Base-by-base conservation (phyloP, 2,329 filamentous ascomycete genomes). In the Diplodia scrobiculata region DNA sequence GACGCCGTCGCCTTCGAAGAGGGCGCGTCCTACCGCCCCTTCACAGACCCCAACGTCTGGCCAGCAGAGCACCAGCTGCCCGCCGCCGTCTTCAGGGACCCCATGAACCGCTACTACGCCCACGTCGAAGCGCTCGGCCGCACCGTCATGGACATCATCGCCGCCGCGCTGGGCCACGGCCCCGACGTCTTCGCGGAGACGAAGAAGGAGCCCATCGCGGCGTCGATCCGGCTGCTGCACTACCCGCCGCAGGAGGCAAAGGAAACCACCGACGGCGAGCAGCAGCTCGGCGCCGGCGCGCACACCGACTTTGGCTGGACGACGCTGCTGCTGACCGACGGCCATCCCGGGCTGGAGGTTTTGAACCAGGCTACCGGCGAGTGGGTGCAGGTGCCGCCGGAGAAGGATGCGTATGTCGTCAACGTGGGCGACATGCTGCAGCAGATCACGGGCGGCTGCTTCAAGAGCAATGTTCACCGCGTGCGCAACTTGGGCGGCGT, bases 301-400 rank as follows among this genome's bases (percentile, higher is more conserved):
- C 84, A 85, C 68, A 84, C 82, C 0, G 84, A 85, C 70, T 86
- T 84, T 68, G 83, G 84, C n/a, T 81, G 81, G 54, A 80, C 86
- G 52, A 86, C 84, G 0, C 76, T 86, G 34, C 79, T 87, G 11
- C 77, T 86, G 2, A 84, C 86, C 70, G 83, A 84, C 67, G 74
- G 75, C 2, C 53, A 80, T 14, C 79, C 80, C 34, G 84, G 83
- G 0, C 77, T 87, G 1, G 79, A 87, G 69, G 83, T 86, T 3
- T 38, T 68, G 14, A 78, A 81, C 63, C 79, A 84, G 67, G 73
- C 75, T 17, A 80, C 79, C 10, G 73, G 77, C 13, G 74, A 76
- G 7, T 86, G 82, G 83, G 77, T 79, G 9, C 6, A 45, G 5
- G 75, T 79, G 1, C 72, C 74, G 0, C 72, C 73, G 1, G 70